phyloP scores from a whole-genome alignment of 192 early-diverging fungal genomes.

The Podila clonocystis region DNA sequence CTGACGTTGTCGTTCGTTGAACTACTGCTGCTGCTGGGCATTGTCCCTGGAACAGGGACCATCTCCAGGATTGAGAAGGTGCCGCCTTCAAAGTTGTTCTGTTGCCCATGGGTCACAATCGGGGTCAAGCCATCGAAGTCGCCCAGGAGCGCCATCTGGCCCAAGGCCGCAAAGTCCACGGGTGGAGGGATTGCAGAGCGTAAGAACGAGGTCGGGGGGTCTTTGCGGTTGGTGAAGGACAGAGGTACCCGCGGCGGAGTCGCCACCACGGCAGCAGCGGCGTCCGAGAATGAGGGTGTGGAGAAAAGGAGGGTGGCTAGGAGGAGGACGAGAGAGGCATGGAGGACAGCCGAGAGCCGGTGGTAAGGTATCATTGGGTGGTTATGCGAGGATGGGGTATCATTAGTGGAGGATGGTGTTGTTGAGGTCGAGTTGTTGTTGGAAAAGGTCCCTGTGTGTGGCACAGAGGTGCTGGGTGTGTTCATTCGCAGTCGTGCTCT shows the following conservation, averaged over 20 bases:
- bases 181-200: slow-evolving; percentile 16
- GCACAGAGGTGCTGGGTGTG: too few relatives aligned
- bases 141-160: slow-evolving; percentile 36
- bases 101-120: slow-evolving; percentile 18
- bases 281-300: too few relatives aligned
- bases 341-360: too few relatives aligned
- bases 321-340: too few relatives aligned
- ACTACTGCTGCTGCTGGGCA: neutral
- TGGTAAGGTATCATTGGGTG: too few relatives aligned
- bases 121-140: slow-evolving; percentile 45
- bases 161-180: slow-evolving; percentile 29
- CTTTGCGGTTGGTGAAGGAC: slow-evolving; percentile 9
- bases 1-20: neutral
- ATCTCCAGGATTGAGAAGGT: slow-evolving; percentile 40
- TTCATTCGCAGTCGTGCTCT: too few relatives aligned
- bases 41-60: neutral
- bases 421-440: too few relatives aligned
- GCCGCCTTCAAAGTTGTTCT: slow-evolving; percentile 28
- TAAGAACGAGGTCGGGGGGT: neutral
- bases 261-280: too few relatives aligned
- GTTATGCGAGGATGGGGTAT: too few relatives aligned
- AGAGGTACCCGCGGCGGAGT: slow-evolving; percentile 1
- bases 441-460: too few relatives aligned
- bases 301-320: too few relatives aligned
- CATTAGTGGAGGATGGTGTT: too few relatives aligned